These are phyloP conservation scores for Phytophthora vignae DNA, from an alignment of 352 stramenopile genomes.

Conservation along the genomic window DNA sequence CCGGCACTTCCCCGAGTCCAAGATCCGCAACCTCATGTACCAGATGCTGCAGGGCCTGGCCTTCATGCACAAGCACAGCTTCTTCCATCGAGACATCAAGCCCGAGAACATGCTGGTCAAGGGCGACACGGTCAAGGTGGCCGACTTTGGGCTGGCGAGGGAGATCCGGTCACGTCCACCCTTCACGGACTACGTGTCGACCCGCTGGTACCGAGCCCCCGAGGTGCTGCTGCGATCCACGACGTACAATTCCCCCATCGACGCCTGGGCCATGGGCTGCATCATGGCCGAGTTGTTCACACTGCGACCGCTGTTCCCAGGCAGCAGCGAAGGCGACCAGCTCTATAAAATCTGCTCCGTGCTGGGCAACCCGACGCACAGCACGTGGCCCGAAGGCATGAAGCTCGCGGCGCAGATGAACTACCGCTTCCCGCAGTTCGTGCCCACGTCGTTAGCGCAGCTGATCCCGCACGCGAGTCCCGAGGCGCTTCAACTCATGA, in stretches of 20 bases:
- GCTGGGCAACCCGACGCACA: slow-evolving; percentile 92
- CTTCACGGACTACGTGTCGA: slow-evolving; percentile 99
- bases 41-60: slow-evolving; percentile 97
- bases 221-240: slow-evolving; percentile 96
- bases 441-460: slow-evolving; percentile 86
- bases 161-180: slow-evolving; percentile 92
- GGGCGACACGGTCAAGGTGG: slow-evolving; percentile 96
- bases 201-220: slow-evolving; percentile 98
- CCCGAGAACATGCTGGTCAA: slow-evolving; percentile 98
- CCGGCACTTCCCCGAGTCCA: slow-evolving; percentile 91
- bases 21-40: slow-evolving; percentile 97
- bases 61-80: slow-evolving; percentile 99
- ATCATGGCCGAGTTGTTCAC: slow-evolving; percentile 99
- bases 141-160: slow-evolving; percentile 98
- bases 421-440: slow-evolving; percentile 96
- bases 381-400: slow-evolving; percentile 95
- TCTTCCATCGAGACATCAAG: slow-evolving; percentile 99
- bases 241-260: slow-evolving; percentile 97
- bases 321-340: slow-evolving; percentile 96
- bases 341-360: slow-evolving; percentile 98
- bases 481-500: slow-evolving; percentile 94
- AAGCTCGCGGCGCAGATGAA: slow-evolving; percentile 96
- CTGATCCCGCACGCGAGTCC: slow-evolving; percentile 92
- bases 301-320: slow-evolving; percentile 97
- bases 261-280: slow-evolving; percentile 97